These are phyloP conservation scores for Parafenestella ontariensis DNA, from an alignment of 2,329 filamentous ascomycete genomes.

Conservation along the genomic window DNA sequence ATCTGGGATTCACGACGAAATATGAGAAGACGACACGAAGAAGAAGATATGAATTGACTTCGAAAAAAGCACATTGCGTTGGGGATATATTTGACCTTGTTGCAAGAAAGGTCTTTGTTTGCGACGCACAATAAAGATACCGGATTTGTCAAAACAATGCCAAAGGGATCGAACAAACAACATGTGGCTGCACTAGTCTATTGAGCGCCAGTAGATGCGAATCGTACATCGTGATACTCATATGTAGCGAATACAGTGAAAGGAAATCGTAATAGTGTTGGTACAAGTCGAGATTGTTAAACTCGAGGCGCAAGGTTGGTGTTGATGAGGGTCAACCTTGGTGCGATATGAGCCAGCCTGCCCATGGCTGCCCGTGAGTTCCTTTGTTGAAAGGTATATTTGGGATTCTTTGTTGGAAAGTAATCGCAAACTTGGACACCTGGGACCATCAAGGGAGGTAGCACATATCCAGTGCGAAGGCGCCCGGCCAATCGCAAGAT, in stretches of 20 bases:
- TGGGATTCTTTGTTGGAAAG: not conserved
- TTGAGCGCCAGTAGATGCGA: not conserved
- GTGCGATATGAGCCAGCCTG: not conserved
- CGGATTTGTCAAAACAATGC: slow-evolving; percentile 4
- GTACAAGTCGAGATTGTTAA: not conserved
- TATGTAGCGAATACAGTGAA: not conserved
- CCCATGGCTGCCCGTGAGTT: not conserved
- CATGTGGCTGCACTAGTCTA: not conserved
- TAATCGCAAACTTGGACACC: not conserved
- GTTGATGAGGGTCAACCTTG: not conserved
- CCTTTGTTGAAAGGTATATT: not conserved
- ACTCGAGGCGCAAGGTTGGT: too few species aligned
- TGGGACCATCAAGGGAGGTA: not conserved
- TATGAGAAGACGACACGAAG: not conserved
- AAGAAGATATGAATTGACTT: not conserved
- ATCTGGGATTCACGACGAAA: not conserved
- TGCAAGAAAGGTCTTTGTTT: slow-evolving; percentile 1
- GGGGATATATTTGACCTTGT: not conserved
- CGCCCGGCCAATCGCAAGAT: not conserved
- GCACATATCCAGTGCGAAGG: not conserved
- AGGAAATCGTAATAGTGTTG: not conserved
- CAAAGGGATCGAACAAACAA: not conserved
- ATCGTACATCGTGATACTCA: slow-evolving; percentile 6
- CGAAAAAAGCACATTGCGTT: not conserved
- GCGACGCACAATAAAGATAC: not conserved